A percentile compares a stretch with the other conserved stretches of the same genome.
These are phyloP conservation scores for Amaranthus hypochondriacus DNA, from an alignment of 148 eudicot species.

Conservation along the genomic window DNA sequence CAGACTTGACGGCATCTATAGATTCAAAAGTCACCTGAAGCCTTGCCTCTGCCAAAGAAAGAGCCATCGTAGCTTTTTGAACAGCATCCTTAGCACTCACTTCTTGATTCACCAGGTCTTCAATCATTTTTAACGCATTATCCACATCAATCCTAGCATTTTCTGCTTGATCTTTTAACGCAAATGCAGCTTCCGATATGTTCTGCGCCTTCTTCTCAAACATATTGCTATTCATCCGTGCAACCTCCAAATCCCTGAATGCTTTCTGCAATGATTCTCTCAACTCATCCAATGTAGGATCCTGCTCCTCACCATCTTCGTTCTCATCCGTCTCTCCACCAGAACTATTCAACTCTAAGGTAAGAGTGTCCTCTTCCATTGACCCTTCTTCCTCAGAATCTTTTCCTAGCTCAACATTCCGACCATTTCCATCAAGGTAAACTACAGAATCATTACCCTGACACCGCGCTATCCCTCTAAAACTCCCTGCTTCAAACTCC, in stretches of 20 bases:
- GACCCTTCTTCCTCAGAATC: slow-evolving; percentile 34
- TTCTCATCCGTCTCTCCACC: slow-evolving; percentile 39
- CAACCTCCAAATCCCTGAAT: slow-evolving; percentile 73
- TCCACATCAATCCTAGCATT: slow-evolving; percentile 67
- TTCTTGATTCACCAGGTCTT: slow-evolving; percentile 66
- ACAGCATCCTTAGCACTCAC: slow-evolving; percentile 61
- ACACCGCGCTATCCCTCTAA: slow-evolving; percentile 35
- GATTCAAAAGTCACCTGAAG: slow-evolving; percentile 66
- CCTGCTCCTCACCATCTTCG: slow-evolving; percentile 39
- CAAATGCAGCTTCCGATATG: slow-evolving; percentile 83
- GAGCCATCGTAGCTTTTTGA: slow-evolving; percentile 71
- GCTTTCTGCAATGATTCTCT: slow-evolving; percentile 64
- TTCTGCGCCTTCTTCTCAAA: slow-evolving; percentile 89
- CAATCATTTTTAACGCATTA: slow-evolving; percentile 35
- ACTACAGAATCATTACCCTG: slow-evolving; percentile 68
- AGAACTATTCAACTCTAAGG: slow-evolving; percentile 31
- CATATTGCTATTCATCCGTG: slow-evolving; percentile 65
- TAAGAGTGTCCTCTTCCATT: slow-evolving; percentile 21
- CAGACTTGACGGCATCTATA: slow-evolving; percentile 46
- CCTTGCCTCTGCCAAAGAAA: slow-evolving; percentile 85
- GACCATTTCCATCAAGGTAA: slow-evolving; percentile 52
- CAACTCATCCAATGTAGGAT: slow-evolving; percentile 52
- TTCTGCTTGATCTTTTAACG: slow-evolving; percentile 68
- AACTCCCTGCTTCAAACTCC: slow-evolving; percentile 23
- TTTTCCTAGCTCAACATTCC: slow-evolving; percentile 38